These are phyloP conservation scores for Phytophthora foliorum DNA, from an alignment of 352 stramenopile species.

Conservation along the genomic window DNA sequence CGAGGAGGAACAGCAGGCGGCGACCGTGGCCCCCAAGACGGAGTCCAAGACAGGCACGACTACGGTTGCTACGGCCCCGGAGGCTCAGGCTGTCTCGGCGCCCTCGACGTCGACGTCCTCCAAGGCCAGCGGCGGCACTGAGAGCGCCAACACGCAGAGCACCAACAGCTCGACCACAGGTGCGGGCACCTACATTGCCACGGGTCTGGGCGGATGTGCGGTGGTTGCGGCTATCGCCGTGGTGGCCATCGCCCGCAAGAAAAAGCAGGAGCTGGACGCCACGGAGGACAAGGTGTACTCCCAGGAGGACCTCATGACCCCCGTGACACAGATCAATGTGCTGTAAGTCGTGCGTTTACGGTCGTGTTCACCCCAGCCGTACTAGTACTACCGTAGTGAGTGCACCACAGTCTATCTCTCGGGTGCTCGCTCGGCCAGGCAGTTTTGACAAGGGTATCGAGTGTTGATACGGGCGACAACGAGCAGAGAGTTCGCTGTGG, in stretches of 20 bases:
- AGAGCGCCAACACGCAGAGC: constrained; percentile 32
- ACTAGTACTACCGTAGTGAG: constrained; percentile 25
- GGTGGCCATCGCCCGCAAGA: constrained; percentile 59
- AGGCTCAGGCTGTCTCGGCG: constrained; percentile 16
- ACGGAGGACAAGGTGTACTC: constrained; percentile 41
- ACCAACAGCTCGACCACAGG: background rate
- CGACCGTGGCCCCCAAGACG: constrained; percentile 24
- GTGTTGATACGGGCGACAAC: constrained; percentile 32
- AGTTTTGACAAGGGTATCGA: constrained; percentile 43
- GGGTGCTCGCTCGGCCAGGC: constrained; percentile 24
- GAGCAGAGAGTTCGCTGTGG: constrained; percentile 11
- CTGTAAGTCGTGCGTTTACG: constrained; percentile 36
- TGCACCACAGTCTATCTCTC: constrained; percentile 19
- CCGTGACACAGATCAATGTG: constrained; percentile 56
- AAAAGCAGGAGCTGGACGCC: constrained; percentile 63
- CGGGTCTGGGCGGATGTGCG: constrained; percentile 25
- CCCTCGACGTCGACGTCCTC: constrained; percentile 24
- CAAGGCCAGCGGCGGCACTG: constrained; percentile 6
- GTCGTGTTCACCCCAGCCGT: constrained; percentile 17
- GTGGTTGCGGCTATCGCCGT: constrained; percentile 41
- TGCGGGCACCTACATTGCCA: constrained; percentile 24
- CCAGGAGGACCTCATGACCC: constrained; percentile 48
- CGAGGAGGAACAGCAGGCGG: constrained; percentile 28
- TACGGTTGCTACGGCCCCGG: constrained; percentile 3
- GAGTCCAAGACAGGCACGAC: constrained; percentile 13